Evolutionary conservation across 345 rosid species (phyloP).

Genomic region (Punica granatum): DNA sequence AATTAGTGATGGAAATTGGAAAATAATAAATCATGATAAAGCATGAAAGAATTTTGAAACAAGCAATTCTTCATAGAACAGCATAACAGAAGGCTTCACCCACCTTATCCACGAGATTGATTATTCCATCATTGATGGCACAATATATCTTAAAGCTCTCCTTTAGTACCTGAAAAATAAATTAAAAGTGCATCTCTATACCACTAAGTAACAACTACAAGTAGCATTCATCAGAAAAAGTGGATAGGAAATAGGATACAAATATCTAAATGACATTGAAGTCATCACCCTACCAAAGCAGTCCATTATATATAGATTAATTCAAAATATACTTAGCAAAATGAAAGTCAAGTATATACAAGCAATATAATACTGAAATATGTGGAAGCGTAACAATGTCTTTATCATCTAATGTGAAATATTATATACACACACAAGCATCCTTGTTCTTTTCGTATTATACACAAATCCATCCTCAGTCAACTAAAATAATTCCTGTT

Average conservation of each 20-base stretch:
- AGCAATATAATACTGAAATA: background rate
- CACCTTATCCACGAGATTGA: conserved; percentile 98
- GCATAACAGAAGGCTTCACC: background rate
- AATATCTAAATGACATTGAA: background rate
- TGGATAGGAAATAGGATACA: background rate
- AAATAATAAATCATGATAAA: conserved; percentile 7
- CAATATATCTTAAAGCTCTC: conserved; percentile 99
- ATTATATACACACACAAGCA: background rate
- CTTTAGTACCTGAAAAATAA: conserved; percentile 69
- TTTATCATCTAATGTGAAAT: too few species aligned
- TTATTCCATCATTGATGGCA: conserved; percentile 93
- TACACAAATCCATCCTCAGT: background rate
- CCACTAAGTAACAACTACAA: background rate
- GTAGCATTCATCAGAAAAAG: background rate
- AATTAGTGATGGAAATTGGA: background rate
- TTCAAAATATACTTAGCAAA: background rate
- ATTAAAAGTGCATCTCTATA: background rate
- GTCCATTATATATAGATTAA: background rate
- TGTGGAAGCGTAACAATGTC: too few species aligned
- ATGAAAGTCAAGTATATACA: background rate
- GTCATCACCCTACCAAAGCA: background rate
- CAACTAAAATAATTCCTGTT: background rate
- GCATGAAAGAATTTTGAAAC: conserved; percentile 4
- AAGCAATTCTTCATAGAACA: background rate
- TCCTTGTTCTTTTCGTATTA: background rate